Base-by-base conservation (phyloP, 1,139 yeast genomes). In the Sugiyamaella xylanicola region DNA sequence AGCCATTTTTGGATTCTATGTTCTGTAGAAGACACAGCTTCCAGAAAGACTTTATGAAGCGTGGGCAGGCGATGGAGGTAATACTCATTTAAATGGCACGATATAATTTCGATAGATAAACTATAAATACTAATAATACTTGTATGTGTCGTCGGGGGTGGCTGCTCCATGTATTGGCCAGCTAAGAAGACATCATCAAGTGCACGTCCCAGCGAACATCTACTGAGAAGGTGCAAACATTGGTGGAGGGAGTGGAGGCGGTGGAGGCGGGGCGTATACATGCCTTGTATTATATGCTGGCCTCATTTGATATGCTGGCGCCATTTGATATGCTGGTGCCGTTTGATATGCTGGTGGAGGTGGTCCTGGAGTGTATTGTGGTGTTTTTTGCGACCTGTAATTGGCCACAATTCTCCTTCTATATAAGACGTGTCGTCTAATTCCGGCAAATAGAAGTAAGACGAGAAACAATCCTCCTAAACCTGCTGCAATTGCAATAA, bases 401-500 rank as follows among this genome's bases (percentile, higher is more conserved):
- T 8, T 1, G 16, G 21, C 42, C 3, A 35, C 41, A 3, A 42
- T 41, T 16, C 32, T 15, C 20, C 32, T 20, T 22, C 53, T 35
- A 36, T 32, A 19, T 20, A 27, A 3, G 35, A 11, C 19, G 22
- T 41, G 41, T 20, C 48, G 35, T 25, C 39, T 35, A 3, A 46
- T 17, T 15, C 40, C 50, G 11, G 42, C 50, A 15, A 29, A 46
- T 5, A 48, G 13, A 19, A 48, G 20, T 4, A 40, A 17, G 3
- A 32, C 46, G n/a, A 48, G 11, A 29, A 68, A 51, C 21, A 63
- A 37, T 3, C 65, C 69, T 0, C 65, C 72, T 15, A 67, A 48
- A 11, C 65, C 69, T 11, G 60, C 60, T 11, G 62, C 64, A 35
- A 66, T 58, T 8, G 66, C 68, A 48, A 66, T 65, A 45, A 66